Conservation (phyloP, 768 basidiomycete genomes). For the Agaricus subrufescens region DNA sequence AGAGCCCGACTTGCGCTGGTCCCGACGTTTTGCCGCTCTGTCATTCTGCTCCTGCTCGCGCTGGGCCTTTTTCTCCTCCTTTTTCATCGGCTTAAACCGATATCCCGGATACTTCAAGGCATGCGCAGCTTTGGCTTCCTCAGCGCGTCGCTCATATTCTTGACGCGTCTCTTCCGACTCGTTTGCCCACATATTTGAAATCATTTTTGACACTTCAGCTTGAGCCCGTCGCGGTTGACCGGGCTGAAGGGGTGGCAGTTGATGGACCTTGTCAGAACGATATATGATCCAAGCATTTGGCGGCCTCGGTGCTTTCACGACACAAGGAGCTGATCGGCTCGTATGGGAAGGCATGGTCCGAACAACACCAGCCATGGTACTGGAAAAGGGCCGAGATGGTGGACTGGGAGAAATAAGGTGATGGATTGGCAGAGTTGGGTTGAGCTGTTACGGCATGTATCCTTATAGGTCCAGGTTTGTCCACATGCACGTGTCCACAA, state of each 20-base stretch:
- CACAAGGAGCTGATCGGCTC: background rate
- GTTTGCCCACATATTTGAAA: slow-evolving; percentile 60
- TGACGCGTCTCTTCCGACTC: slow-evolving; percentile 44
- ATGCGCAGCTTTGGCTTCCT: slow-evolving; percentile 49
- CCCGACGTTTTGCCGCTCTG: slow-evolving; percentile 19
- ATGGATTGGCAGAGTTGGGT: slow-evolving; percentile 5
- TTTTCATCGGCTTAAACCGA: slow-evolving; percentile 52
- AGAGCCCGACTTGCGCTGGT: slow-evolving; percentile 6
- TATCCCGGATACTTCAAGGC: slow-evolving; percentile 49
- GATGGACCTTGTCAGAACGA: slow-evolving; percentile 53
- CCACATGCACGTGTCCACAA: background rate
- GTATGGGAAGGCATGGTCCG: slow-evolving; percentile 12
- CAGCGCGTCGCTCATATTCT: slow-evolving; percentile 49
- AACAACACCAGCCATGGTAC: slow-evolving; percentile 5
- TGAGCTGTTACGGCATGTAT: slow-evolving; percentile 13
- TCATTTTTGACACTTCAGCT: slow-evolving; percentile 58
- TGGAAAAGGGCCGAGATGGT: slow-evolving; percentile 5
- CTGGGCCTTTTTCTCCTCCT: slow-evolving; percentile 42
- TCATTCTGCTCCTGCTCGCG: slow-evolving; percentile 34
- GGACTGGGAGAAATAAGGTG: slow-evolving; percentile 6
- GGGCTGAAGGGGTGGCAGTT: slow-evolving; percentile 30
- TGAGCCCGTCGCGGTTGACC: slow-evolving; percentile 42
- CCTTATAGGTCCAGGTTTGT: slow-evolving; percentile 28
- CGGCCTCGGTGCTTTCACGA: slow-evolving; percentile 52
- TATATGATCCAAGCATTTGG: slow-evolving; percentile 85